Evolutionary conservation across 2,329 filamentous ascomycete genomes (phyloP), one percentile per base, ranked within the genome.

Genomic region (Trichoderma sp.): DNA sequence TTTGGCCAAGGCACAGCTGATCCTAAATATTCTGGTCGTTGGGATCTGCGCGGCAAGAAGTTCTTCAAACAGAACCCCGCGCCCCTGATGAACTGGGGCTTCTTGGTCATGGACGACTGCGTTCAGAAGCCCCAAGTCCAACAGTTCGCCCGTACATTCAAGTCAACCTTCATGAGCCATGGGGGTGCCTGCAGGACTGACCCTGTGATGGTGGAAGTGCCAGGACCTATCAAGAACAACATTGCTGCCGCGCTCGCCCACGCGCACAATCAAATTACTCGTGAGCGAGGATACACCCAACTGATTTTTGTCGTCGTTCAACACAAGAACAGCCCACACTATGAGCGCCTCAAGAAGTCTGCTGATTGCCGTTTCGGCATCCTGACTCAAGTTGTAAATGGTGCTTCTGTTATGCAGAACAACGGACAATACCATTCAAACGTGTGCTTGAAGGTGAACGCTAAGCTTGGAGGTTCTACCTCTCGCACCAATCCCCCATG

Each of bases 371-470:
- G 93, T 39, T 95, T 90, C 74, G 94, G 92, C n/a, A 87, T 95
- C 15, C 86, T 94, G 0, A 93, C 94, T 0, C 96, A 98, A 79
- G 92, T 95, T 74, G 79, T 98, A n/a, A 91, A 94, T 75, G 84
- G 86, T 3, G 83, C 83, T 0, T 92, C 97, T 72, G 92, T 95
- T 1, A 77, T 83, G 47, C 92, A 91, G 79, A 89, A 88, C 18
- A 89, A 92, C 26, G 87, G 87, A 0, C 96, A 99, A 77, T 98
- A 98, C 81, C 92, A 93, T 77, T 96, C 93, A 1, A 99, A 99
- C 74, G 94, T 99, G 0, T 88, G 90, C 74, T 96, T 99, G 93
- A 99, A 99, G 84, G 90, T 99, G 75, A 98, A 99, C 77, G 92
- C 93, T 4, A 99, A 99, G 84, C 87, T 99, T 3, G 96, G 96